Base-by-base conservation (phyloP, 2,329 filamentous ascomycete species). In the Didymella keratinophila region DNA sequence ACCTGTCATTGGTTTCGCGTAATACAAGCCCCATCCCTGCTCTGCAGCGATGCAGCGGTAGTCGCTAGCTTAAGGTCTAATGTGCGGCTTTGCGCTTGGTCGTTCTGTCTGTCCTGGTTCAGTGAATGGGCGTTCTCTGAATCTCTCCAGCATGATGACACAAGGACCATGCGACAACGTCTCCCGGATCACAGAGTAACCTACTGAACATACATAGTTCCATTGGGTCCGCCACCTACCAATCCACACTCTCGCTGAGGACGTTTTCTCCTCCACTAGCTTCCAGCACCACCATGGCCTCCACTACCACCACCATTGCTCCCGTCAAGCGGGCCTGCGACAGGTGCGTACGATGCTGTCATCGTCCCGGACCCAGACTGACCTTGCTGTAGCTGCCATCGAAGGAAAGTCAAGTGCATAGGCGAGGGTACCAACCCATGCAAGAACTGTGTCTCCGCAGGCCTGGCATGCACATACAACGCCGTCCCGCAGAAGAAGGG, bases 401-500 rank as follows among this genome's bases (percentile, higher is more conserved):
- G 80, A 52, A 75, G 81, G 44, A 83, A 83, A 67, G 80, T 83
- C 58, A 82, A 82, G 63, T 83, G 81, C 68, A 81, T 82, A 55
- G 80, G 79, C 51, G 80, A 83, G 67, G 79, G 79, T 58, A 78
- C 78, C 30, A 76, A 77, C 53, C 84, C 86, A 4, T 88, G 86
- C 77, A 84, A 86, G 73, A 87, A 87, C 69, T 88, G 86, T 72
- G 75, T 81, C 52, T 82, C 83, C 56, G 84, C 86, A 28, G 81
- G 83, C 23, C 80, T 88, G 60, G 81, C 78, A n/a, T 88, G 86
- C 77, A 88, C 86, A 63, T 85, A 86, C 71, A 86, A 88, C 67
- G 85, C 87, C 67, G 82, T 88, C 42, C 86, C 86, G 14, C 84
- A 86, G 72, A 87, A 87, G 74, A 84, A 87, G 65, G 86, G 86